Percentiles rank a stretch among this genome's conserved stretches.
Conservation (phyloP, 1,139 yeast species). For the Candida smagusa region DNA sequence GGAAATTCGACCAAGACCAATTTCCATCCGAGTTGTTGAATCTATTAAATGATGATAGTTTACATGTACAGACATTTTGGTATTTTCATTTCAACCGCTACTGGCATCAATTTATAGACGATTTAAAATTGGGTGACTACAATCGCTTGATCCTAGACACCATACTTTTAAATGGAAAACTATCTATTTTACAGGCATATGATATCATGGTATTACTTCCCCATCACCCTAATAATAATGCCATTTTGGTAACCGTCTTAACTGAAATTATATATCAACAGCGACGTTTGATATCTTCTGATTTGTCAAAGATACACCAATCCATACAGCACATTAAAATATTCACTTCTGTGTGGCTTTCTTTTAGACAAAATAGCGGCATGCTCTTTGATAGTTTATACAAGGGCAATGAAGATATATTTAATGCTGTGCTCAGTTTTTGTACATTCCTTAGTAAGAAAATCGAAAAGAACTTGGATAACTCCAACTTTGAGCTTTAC, state of each 20-base stretch:
- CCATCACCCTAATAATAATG: conserved; percentile 25
- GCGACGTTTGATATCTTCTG: conserved; percentile 9
- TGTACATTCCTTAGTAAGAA: conserved; percentile 11
- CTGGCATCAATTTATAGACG: conserved; percentile 27
- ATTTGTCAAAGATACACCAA: conserved; percentile 5
- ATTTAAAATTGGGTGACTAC: conserved; percentile 10
- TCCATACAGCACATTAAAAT: conserved; percentile 9
- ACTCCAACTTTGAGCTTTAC: neutral
- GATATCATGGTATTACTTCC: conserved; percentile 14
- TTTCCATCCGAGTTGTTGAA: conserved; percentile 3
- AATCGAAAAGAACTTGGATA: neutral
- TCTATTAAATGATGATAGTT: neutral
- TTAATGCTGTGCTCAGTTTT: conserved; percentile 20
- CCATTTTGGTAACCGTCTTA: conserved; percentile 18
- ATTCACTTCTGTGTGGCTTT: conserved; percentile 27
- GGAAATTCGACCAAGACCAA: conserved; percentile 24
- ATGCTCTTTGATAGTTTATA: conserved; percentile 28
- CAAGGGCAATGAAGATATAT: conserved; percentile 31
- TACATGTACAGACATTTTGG: conserved; percentile 24
- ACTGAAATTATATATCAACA: conserved; percentile 10
- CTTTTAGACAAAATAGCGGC: conserved; percentile 14
- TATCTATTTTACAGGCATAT: conserved; percentile 10
- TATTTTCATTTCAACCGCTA: conserved; percentile 23
- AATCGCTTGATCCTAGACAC: conserved; percentile 19
- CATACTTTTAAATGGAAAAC: conserved; percentile 14